Conservation (phyloP, 129 eudicot genomes). For the Pseudognaphalium luteoalbum region DNA sequence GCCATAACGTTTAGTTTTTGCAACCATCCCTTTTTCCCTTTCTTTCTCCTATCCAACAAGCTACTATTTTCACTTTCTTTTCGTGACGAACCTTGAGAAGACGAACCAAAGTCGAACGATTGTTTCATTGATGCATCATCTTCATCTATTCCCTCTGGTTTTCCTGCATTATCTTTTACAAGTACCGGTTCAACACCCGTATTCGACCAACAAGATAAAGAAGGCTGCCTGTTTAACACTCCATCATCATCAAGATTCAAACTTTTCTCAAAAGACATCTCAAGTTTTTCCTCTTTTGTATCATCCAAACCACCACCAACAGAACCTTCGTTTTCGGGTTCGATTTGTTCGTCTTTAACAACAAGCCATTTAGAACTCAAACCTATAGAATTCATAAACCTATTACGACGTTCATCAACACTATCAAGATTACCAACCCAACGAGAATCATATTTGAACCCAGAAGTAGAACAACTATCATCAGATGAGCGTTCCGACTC, state of each 20-base stretch:
- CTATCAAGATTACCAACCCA: conserved; percentile 60
- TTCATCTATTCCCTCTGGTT: conserved; percentile 32
- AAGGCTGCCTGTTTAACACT: conserved; percentile 42
- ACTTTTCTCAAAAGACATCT: conserved; percentile 19
- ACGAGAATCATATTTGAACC: conserved; percentile 30
- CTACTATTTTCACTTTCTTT: conserved; percentile 34
- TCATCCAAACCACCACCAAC: conserved; percentile 4
- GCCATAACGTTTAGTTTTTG: conserved; percentile 50
- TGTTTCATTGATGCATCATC: conserved; percentile 36
- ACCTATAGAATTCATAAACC: conserved; percentile 56
- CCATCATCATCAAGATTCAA: conserved; percentile 36
- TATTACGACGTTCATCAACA: conserved; percentile 60
- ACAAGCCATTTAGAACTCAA: conserved; percentile 37
- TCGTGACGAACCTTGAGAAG: conserved; percentile 32
- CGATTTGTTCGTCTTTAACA: conserved; percentile 41
- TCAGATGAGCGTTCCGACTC: conserved; percentile 52
- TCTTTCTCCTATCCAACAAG: conserved; percentile 39
- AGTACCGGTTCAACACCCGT: conserved; percentile 21
- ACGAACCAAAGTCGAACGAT: conserved; percentile 52
- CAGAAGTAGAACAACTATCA: conserved; percentile 42
- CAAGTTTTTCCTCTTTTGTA: conserved; percentile 21
- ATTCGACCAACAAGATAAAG: conserved; percentile 36
- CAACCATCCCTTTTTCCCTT: conserved; percentile 56
- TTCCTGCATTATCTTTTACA: conserved; percentile 29
- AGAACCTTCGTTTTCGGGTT: conserved; percentile 26